These are phyloP conservation scores for Filobasidium floriforme DNA, from an alignment of 768 basidiomycete species.

Conservation along the genomic window DNA sequence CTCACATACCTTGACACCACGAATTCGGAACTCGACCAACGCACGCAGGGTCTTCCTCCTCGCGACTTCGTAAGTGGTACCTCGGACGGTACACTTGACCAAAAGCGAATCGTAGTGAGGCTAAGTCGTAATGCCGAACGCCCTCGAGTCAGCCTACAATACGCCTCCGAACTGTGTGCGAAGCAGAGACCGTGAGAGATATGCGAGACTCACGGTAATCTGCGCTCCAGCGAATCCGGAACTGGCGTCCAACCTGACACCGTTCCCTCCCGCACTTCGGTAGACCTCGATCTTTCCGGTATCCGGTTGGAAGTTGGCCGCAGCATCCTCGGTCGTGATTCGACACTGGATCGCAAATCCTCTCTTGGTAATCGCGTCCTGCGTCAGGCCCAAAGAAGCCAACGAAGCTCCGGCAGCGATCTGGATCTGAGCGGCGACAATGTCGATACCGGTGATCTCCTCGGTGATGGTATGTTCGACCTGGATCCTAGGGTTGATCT, in stretches of 20 bases:
- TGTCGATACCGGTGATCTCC: conserved; percentile 99
- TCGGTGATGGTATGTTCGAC: conserved; percentile 99
- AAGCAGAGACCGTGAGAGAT: background rate
- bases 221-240: conserved; percentile 98
- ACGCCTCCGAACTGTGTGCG: background rate
- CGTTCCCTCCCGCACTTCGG: conserved; percentile 95
- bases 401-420: conserved; percentile 98
- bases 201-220: conserved; percentile 64
- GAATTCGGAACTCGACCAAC: conserved; percentile 98
- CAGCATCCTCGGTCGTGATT: conserved; percentile 93
- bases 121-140: conserved; percentile 45
- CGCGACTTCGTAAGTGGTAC: conserved; percentile 97
- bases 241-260: conserved; percentile 90
- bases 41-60: conserved; percentile 98
- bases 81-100: conserved; percentile 91
- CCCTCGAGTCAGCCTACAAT: conserved; percentile 6
- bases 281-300: conserved; percentile 99
- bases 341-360: conserved; percentile 98
- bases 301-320: conserved; percentile 89
- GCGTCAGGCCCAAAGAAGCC: conserved; percentile 86
- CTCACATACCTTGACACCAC: conserved; percentile 73
- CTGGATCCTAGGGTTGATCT: conserved; percentile 98
- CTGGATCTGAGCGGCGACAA: conserved; percentile 98
- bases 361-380: conserved; percentile 89
- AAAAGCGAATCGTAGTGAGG: conserved; percentile 97